phyloP scores from a whole-genome alignment of 2,329 filamentous ascomycete genomes.

The Fusarium mexicanum region DNA sequence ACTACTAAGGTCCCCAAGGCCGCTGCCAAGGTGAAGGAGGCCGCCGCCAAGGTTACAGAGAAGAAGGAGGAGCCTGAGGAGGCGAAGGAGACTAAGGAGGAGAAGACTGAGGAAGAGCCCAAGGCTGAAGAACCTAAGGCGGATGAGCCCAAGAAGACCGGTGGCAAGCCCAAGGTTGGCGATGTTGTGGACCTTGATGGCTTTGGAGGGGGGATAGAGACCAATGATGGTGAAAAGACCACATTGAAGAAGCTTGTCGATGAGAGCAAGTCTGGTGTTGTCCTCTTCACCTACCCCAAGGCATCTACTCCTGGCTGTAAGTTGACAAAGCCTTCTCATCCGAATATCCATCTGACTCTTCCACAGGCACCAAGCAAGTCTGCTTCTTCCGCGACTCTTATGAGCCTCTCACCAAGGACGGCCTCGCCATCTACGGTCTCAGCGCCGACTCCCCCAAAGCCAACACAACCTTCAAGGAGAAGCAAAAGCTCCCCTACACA shows the following conservation, averaged over 20 bases:
- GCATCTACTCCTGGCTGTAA: conserved; percentile 95
- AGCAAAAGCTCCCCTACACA: conserved; percentile 88
- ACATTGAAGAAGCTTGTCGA: conserved; percentile 83
- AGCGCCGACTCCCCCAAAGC: conserved; percentile 88
- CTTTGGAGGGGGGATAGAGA: conserved; percentile 80
- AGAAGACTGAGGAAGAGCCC: conserved; percentile 38
- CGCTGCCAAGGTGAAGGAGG: conserved; percentile 45
- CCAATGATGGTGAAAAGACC: conserved; percentile 82
- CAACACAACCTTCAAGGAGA: conserved; percentile 92
- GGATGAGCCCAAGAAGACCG: conserved; percentile 45
- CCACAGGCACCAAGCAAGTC: conserved; percentile 87
- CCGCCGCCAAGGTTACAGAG: conserved; percentile 44
- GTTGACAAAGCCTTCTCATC: conserved; percentile 45
- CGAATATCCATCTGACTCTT: conserved; percentile 8
- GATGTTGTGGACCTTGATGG: conserved; percentile 65
- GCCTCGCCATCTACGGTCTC: conserved; percentile 89
- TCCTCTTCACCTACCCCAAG: conserved; percentile 95
- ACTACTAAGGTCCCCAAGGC: conserved; percentile 24
- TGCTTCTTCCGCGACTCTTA: conserved; percentile 94
- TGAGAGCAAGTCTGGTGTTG: conserved; percentile 84
- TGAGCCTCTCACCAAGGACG: conserved; percentile 76
- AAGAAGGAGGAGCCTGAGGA: conserved; percentile 48
- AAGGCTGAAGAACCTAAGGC: conserved; percentile 46
- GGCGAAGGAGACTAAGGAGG: conserved; percentile 38
- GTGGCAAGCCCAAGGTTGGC: conserved; percentile 60